Base-by-base conservation (phyloP, 306 rosid species). In the Hippophae gyantsensis region DNA sequence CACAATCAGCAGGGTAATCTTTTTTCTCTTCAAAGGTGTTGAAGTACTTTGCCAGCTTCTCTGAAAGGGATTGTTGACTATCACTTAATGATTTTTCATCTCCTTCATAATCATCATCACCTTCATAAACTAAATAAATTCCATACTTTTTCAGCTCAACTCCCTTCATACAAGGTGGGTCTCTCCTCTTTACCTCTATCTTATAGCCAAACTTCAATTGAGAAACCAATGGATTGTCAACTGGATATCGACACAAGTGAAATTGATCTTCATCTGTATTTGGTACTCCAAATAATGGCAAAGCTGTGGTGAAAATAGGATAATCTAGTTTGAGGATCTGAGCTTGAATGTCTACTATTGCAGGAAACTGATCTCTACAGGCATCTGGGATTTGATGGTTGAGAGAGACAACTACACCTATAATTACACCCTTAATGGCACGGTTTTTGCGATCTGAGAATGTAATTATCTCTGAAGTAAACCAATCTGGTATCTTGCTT, bases 71-170 rank as follows among this genome's bases (percentile, higher is more conserved):
- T 65, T 67, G 82, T 5, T 72, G 78, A 55, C 62, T 69, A 45
- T 45, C 67, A 32, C 59, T 70, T 51, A 68, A 27, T 6, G 61
- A 67, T 48, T 78, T 74, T 76, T 79, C 86, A 0, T 64, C 71
- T 71, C 83, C 92, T 10, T 67, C 84, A 60, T 84, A 84, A 46
- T 82, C 86, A 63, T 87, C 89, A 42, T 79, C 89, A 52, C 78
- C 89, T 73, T 87, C 92, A 65, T 26, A 77, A 13, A 59, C 43
- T 59, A 78, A 66, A 67, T 74, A 68, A 56, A 74, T 13, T 51
- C 87, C 95, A 60, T 72, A 72, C 48, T 56, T 72, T 64, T 64
- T 76, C 72, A 86, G 65, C 71, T 81, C 78, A 53, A 86, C 59
- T 6, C 89, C 74, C 40, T 58, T 2, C 68, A 66, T 74, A 23